phyloP scores from a whole-genome alignment of 2,329 filamentous ascomycete species.

The Plectosphaerella cucumerina region DNA sequence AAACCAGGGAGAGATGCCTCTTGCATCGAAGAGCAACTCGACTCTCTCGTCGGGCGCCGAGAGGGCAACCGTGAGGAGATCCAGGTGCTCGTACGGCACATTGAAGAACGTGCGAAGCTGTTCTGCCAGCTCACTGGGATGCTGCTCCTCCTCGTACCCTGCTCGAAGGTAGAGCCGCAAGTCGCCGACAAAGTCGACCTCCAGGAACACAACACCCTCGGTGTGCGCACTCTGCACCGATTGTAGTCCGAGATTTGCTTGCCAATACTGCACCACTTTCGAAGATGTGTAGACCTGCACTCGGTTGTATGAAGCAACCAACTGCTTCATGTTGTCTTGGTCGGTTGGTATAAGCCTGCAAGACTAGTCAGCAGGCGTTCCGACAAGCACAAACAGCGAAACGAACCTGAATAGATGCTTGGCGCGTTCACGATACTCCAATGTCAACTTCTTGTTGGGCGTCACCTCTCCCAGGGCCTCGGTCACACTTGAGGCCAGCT shows the following conservation, averaged over 20 bases:
- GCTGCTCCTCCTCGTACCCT: constrained; percentile 1
- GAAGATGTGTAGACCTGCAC: constrained; percentile 3
- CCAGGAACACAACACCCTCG: constrained; percentile 4
- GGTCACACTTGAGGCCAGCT: constrained; percentile 1
- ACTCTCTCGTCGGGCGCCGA: constrained; percentile 1
- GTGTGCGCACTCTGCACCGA: constrained; percentile 1
- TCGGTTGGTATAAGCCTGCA: constrained; percentile 3
- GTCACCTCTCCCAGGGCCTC: constrained; percentile 1
- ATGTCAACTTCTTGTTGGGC: not conserved
- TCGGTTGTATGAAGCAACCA: not conserved
- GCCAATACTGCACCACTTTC: constrained; percentile 4
- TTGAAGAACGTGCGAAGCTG: constrained; percentile 5
- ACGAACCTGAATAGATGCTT: constrained; percentile 5
- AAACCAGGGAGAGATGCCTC: constrained; percentile 3
- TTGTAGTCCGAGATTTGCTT: not conserved
- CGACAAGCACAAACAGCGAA: not conserved
- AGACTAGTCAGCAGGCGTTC: not conserved
- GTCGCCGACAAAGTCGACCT: constrained; percentile 4
- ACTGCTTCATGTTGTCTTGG: not conserved
- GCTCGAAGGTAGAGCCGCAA: constrained; percentile 5
- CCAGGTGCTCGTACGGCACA: not conserved
- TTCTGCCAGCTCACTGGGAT: constrained; percentile 6
- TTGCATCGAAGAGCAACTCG: constrained; percentile 1
- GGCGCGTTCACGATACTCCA: constrained; percentile 2
- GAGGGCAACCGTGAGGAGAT: constrained; percentile 2